Conservation (phyloP, 1,284 basidiomycete genomes). For the Ceratobasidium sp. region DNA sequence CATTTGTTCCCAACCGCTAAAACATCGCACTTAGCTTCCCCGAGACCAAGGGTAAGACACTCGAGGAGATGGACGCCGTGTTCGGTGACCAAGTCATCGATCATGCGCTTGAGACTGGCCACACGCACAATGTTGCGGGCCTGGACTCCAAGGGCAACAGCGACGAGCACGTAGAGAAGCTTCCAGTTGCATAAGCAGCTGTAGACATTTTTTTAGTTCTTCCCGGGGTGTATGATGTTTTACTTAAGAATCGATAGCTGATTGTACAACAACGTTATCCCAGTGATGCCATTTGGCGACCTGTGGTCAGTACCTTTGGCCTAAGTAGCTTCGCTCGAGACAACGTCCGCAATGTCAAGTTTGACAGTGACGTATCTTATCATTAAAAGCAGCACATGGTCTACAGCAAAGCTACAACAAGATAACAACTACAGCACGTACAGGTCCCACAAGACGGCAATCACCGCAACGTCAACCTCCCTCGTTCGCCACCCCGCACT, state of each 20-base stretch:
- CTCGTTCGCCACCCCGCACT: conserved; percentile 7
- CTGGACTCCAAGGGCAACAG: conserved; percentile 22
- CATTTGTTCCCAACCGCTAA: neutral
- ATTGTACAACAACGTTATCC: neutral
- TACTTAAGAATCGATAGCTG: neutral
- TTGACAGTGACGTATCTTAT: neutral
- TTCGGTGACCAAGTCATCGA: conserved; percentile 48
- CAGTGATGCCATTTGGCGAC: neutral
- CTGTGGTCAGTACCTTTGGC: too few species aligned
- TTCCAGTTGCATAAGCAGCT: conserved; percentile 3
- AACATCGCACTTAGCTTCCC: conserved; percentile 48
- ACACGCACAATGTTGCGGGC: conserved; percentile 20
- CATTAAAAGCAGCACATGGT: neutral
- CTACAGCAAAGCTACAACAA: conserved; percentile 11
- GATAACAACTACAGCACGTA: conserved; percentile 13
- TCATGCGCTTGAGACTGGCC: conserved; percentile 42
- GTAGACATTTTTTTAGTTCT: neutral
- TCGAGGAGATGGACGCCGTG: conserved; percentile 52
- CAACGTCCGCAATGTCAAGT: neutral
- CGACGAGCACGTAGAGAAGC: conserved; percentile 22
- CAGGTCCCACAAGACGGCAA: neutral
- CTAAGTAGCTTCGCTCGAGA: neutral
- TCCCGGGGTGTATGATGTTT: conserved; percentile 2
- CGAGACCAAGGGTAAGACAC: conserved; percentile 52
- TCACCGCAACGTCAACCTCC: conserved; percentile 8